Conservation (phyloP, 371 early-diverging fungal genomes). For the Polyrhizophydium stewartii region DNA sequence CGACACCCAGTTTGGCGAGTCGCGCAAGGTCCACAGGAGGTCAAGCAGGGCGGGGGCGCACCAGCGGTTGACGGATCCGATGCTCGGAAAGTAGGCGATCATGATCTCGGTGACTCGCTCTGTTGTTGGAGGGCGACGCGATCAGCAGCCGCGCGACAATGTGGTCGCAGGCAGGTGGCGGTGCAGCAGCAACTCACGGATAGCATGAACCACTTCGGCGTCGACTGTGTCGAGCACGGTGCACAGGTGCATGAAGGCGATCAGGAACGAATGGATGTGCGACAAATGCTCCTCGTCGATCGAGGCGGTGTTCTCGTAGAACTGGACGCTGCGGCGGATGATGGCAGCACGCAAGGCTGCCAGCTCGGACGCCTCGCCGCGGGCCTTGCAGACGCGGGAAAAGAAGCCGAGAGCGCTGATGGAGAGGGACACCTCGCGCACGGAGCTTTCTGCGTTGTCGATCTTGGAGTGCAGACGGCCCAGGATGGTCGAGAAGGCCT, state of each 20-base stretch:
- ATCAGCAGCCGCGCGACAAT: too few species aligned
- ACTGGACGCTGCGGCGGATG: constrained; percentile 12
- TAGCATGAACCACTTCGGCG: constrained; percentile 40
- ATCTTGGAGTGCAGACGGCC: constrained; percentile 31
- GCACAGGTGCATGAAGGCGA: constrained; percentile 57
- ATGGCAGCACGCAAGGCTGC: constrained; percentile 5
- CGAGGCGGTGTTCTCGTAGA: background rate
- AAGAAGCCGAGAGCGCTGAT: constrained; percentile 71
- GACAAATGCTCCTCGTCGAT: constrained; percentile 32
- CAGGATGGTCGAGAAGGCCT: constrained; percentile 32
- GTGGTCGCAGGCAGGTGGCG: too few species aligned
- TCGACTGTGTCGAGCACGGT: constrained; percentile 44
- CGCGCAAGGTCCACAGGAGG: background rate
- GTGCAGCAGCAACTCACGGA: too few species aligned
- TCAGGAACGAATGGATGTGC: constrained; percentile 60
- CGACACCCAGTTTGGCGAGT: background rate
- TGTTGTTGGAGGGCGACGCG: too few species aligned
- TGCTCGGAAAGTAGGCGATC: constrained; percentile 31
- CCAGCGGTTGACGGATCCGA: background rate
- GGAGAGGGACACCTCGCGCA: constrained; percentile 57
- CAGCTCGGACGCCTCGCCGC: constrained; percentile 40
- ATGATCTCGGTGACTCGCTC: constrained; percentile 46
- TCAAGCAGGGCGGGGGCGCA: background rate
- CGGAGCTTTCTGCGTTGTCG: constrained; percentile 47
- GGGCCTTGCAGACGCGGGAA: constrained; percentile 53